These are phyloP conservation scores for Nymphaea colorata DNA, from an alignment of 164 flowering plant genomes.

Conservation along the genomic window DNA sequence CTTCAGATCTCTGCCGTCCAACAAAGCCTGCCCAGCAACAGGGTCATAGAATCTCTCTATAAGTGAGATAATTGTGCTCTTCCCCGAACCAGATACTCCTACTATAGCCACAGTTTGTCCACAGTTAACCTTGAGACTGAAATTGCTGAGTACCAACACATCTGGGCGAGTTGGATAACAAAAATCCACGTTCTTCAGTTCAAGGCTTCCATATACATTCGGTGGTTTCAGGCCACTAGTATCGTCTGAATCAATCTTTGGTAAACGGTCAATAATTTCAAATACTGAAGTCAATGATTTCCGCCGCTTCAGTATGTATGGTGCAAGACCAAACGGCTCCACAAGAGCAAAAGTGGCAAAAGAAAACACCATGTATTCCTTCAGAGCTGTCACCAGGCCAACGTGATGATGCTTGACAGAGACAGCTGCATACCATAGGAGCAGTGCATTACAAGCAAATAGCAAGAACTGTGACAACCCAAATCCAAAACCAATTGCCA, in stretches of 20 bases:
- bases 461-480: conserved; percentile 99
- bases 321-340: conserved; percentile 98
- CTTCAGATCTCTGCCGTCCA: conserved; percentile 84
- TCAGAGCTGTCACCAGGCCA: conserved; percentile 61
- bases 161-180: conserved; percentile 92
- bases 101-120: conserved; percentile 97
- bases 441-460: conserved; percentile 92
- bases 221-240: conserved; percentile 73
- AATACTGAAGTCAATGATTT: conserved; percentile 81
- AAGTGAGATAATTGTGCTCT: conserved; percentile 84
- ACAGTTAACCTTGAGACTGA: conserved; percentile 77
- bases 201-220: conserved; percentile 85
- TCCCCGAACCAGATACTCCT: conserved; percentile 98
- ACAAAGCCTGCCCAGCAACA: conserved; percentile 67
- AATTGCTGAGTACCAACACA: conserved; percentile 74
- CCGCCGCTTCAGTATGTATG: conserved; percentile 78
- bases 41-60: conserved; percentile 92
- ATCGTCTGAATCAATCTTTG: conserved; percentile 88
- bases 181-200: conserved; percentile 78
- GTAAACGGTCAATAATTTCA: conserved; percentile 84
- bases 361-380: conserved; percentile 91
- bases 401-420: conserved; percentile 35
- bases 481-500: conserved; percentile 86
- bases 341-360: conserved; percentile 96
- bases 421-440: conserved; percentile 82